Percentiles rank a stretch among this genome's conserved stretches.
phyloP scores from a whole-genome alignment of 2,329 filamentous ascomycete species.

The Penicillium aurantiogriseum region DNA sequence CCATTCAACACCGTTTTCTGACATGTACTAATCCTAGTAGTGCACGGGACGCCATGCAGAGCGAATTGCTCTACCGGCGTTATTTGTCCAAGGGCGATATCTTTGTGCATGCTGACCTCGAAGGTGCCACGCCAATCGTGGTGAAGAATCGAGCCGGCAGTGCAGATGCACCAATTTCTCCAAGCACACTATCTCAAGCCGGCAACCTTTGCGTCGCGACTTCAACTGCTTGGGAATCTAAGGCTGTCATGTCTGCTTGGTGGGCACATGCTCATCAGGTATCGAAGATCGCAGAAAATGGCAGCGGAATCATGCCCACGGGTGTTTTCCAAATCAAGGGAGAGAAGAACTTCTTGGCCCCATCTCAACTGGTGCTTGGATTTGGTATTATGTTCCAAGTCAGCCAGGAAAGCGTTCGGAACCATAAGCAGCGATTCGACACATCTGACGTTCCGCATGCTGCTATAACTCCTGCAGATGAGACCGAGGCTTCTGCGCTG shows the following conservation, averaged over 20 bases:
- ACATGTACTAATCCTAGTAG: conserved; percentile 25
- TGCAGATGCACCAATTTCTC: conserved; percentile 82
- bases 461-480: conserved; percentile 21
- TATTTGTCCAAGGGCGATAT: conserved; percentile 86
- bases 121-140: conserved; percentile 79
- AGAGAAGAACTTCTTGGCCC: conserved; percentile 87
- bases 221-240: conserved; percentile 91
- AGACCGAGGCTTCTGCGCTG: conserved; percentile 19
- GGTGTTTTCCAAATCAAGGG: conserved; percentile 80
- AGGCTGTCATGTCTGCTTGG: conserved; percentile 92
- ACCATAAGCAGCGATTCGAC: conserved; percentile 68
- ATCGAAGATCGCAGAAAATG: conserved; percentile 75
- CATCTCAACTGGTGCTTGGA: conserved; percentile 81
- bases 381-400: conserved; percentile 86
- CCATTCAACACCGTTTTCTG: background rate
- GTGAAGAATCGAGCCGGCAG: conserved; percentile 82
- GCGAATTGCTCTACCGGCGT: conserved; percentile 84
- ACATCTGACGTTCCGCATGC: conserved; percentile 19
- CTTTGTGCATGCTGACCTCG: conserved; percentile 86
- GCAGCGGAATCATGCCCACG: conserved; percentile 71
- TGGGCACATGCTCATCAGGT: conserved; percentile 93
- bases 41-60: conserved; percentile 84
- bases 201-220: conserved; percentile 80
- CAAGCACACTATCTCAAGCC: conserved; percentile 86
- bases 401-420: conserved; percentile 79